Evolutionary conservation across 192 early-diverging fungal species (phyloP).

Genomic region (Backusella psychrophila): DNA sequence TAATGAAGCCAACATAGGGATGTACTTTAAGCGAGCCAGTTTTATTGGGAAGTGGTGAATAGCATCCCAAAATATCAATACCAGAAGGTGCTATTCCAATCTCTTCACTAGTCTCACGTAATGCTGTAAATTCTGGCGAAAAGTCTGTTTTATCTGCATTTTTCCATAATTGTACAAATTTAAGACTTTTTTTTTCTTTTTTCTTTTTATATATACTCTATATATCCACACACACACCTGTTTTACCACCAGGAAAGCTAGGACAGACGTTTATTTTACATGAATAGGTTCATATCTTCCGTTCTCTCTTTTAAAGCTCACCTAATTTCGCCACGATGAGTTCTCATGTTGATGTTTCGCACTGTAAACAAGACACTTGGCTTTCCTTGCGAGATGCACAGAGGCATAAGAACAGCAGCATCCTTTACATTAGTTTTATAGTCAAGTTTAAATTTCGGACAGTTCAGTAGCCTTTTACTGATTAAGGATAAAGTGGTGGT

Average conservation of each 20-base stretch:
- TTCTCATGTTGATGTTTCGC: slow-evolving; percentile 58
- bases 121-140: slow-evolving; percentile 58
- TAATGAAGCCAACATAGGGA: slow-evolving; percentile 59
- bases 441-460: slow-evolving; percentile 22
- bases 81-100: slow-evolving; percentile 46
- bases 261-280: not conserved
- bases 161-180: not conserved
- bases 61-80: slow-evolving; percentile 60
- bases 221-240: slow-evolving; percentile 18
- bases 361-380: slow-evolving; percentile 80
- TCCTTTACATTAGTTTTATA: slow-evolving; percentile 23
- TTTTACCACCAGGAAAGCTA: slow-evolving; percentile 78
- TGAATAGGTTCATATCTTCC: not conserved
- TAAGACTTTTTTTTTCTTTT: not conserved
- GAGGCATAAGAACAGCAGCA: slow-evolving; percentile 46
- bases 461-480: slow-evolving; percentile 22
- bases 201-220: not conserved
- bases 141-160: slow-evolving; percentile 53
- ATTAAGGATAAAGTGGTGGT: slow-evolving; percentile 19
- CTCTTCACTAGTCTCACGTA: slow-evolving; percentile 84
- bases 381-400: slow-evolving; percentile 56
- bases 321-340: slow-evolving; percentile 81
- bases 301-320: slow-evolving; percentile 12
- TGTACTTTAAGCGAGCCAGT: slow-evolving; percentile 54
- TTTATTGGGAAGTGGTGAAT: slow-evolving; percentile 62